These are phyloP conservation scores for Cystofilobasidium bisporidii DNA, from an alignment of 768 basidiomycete species.

Conservation along the genomic window DNA sequence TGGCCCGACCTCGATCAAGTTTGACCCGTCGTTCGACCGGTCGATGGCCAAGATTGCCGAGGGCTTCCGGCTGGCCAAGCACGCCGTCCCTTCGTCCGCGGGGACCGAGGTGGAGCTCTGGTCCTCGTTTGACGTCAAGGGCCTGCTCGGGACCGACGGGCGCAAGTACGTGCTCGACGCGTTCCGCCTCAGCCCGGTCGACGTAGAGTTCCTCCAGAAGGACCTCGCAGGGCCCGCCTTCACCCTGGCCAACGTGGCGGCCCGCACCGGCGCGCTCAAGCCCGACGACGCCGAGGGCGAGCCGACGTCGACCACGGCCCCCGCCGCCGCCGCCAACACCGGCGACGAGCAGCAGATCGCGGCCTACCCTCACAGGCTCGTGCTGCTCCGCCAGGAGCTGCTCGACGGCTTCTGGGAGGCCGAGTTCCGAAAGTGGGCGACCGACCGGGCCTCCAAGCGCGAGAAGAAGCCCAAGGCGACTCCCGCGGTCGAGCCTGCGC, in stretches of 20 bases:
- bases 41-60: constrained; percentile 42
- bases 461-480: constrained; percentile 30
- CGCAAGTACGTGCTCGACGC: constrained; percentile 44
- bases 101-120: constrained; percentile 38
- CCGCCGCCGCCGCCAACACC: constrained; percentile 13
- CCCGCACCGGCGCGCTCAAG: constrained; percentile 19
- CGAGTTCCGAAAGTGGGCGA: constrained; percentile 42
- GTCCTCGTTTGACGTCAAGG: constrained; percentile 44
- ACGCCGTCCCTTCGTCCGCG: constrained; percentile 38
- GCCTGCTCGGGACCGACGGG: constrained; percentile 43
- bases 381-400: constrained; percentile 43
- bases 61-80: constrained; percentile 40
- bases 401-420: constrained; percentile 43
- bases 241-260: constrained; percentile 21
- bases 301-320: not conserved
- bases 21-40: constrained; percentile 39
- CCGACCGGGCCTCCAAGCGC: constrained; percentile 34
- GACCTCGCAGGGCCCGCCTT: constrained; percentile 34
- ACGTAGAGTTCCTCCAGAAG: constrained; percentile 44
- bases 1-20: constrained; percentile 39
- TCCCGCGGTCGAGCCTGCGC: constrained; percentile 29
- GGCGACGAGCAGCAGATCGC: constrained; percentile 24
- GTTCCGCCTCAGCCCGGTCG: constrained; percentile 42
- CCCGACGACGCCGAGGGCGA: not conserved
- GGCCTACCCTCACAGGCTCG: constrained; percentile 43